These are phyloP conservation scores for Dimargaris cristalligena DNA, from an alignment of 192 early-diverging fungal genomes.

Conservation along the genomic window DNA sequence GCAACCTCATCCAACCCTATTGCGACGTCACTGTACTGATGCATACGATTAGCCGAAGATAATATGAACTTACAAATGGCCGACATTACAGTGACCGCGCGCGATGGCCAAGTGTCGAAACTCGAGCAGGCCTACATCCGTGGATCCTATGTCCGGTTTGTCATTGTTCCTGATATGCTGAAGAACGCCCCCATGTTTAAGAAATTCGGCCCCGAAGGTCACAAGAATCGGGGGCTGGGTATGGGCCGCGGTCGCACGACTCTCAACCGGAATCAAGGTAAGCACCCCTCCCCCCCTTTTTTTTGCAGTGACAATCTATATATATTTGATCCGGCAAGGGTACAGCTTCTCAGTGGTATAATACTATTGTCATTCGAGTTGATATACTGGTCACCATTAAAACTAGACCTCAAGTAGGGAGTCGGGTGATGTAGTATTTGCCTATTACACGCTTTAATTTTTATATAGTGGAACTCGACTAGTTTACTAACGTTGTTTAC, in stretches of 20 bases:
- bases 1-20: too few species aligned
- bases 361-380: background rate
- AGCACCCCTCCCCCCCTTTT: background rate
- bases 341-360: background rate
- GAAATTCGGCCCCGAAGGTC: conserved; percentile 54
- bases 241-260: conserved; percentile 22
- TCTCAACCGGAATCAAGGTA: background rate
- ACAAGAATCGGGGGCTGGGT: conserved; percentile 30
- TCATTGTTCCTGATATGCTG: conserved; percentile 98
- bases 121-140: conserved; percentile 94
- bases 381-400: background rate
- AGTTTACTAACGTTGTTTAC: background rate
- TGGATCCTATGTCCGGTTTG: conserved; percentile 81
- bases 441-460: background rate
- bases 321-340: background rate
- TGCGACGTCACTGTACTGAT: too few species aligned
- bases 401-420: background rate
- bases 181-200: conserved; percentile 99
- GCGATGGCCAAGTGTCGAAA: conserved; percentile 81
- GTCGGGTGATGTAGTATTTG: background rate
- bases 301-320: background rate
- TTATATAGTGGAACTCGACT: background rate
- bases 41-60: conserved; percentile 54
- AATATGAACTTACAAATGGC: conserved; percentile 98
- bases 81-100: conserved; percentile 80